These are phyloP conservation scores for Penicillium aurantiogriseum DNA, from an alignment of 2,329 filamentous ascomycete species.

Conservation along the genomic window DNA sequence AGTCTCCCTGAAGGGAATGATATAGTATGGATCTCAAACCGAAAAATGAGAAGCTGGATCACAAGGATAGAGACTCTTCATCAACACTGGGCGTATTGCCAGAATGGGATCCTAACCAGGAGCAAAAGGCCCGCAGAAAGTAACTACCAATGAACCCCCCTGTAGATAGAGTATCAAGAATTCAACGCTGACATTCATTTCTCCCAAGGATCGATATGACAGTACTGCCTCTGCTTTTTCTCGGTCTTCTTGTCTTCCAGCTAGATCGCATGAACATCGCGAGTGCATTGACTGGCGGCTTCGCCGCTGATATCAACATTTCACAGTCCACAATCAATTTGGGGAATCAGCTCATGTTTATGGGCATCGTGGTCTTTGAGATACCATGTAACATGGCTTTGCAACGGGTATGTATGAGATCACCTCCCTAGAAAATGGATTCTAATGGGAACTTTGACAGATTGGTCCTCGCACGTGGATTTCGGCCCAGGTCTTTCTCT, in stretches of 20 bases:
- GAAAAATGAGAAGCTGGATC: not conserved
- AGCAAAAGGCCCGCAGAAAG: not conserved
- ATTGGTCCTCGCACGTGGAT: not conserved
- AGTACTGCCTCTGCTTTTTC: not conserved
- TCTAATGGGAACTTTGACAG: not conserved
- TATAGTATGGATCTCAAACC: not conserved
- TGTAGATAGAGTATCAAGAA: not conserved
- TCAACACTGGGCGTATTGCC: not conserved
- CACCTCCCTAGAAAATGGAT: not conserved
- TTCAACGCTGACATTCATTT: not conserved
- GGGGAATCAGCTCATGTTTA: not conserved
- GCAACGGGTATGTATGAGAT: not conserved
- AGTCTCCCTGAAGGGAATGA: not conserved
- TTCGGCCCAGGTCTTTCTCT: not conserved
- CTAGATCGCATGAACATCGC: not conserved
- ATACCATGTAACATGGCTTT: conserved; percentile 2
- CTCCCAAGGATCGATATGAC: not conserved
- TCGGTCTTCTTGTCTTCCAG: conserved; percentile 2
- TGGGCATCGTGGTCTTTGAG: not conserved
- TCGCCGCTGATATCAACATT: not conserved
- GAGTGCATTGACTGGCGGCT: not conserved
- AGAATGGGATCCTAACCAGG: not conserved
- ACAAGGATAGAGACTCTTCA: not conserved
- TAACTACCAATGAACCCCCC: not conserved
- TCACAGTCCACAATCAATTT: not conserved